These are phyloP conservation scores for Aureobasidium sp. DNA, from an alignment of 2,329 filamentous ascomycete genomes.

Conservation along the genomic window DNA sequence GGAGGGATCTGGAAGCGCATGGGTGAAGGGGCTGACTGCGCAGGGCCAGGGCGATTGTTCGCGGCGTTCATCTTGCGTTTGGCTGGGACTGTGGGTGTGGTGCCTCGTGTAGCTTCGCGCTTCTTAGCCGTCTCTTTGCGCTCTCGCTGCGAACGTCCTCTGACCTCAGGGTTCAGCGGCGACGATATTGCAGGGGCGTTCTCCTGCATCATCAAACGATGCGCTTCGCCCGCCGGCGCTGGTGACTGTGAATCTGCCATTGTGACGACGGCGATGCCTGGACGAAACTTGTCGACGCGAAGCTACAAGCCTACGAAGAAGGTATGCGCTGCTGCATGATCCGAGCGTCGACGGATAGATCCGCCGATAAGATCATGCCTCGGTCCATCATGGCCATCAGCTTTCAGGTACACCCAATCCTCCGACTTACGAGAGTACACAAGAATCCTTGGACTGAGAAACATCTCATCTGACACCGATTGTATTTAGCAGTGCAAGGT, in stretches of 20 bases:
- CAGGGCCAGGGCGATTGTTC: background rate
- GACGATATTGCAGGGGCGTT: constrained; percentile 65
- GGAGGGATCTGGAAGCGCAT: constrained; percentile 43
- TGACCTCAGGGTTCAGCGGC: constrained; percentile 60
- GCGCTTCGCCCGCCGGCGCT: background rate
- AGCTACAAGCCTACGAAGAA: background rate
- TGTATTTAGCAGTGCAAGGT: background rate
- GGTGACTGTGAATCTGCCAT: constrained; percentile 3
- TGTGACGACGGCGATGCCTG: background rate
- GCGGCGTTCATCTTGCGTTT: constrained; percentile 25
- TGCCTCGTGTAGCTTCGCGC: constrained; percentile 38
- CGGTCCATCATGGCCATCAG: too few species aligned
- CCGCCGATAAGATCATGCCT: background rate
- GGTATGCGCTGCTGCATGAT: background rate
- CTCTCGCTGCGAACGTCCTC: constrained; percentile 42
- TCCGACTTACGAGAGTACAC: too few species aligned
- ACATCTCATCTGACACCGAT: background rate
- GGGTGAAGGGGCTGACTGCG: constrained; percentile 32
- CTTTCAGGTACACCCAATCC: too few species aligned
- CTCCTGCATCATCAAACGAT: constrained; percentile 38
- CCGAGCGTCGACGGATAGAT: background rate
- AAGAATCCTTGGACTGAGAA: background rate
- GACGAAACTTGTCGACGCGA: background rate
- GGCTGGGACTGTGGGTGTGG: constrained; percentile 27
- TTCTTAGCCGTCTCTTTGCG: constrained; percentile 45